Evolutionary conservation across 495 filamentous ascomycete species (phyloP), one percentile per base, ranked within the genome.

Genomic region (Aspergillus avenaceus): DNA sequence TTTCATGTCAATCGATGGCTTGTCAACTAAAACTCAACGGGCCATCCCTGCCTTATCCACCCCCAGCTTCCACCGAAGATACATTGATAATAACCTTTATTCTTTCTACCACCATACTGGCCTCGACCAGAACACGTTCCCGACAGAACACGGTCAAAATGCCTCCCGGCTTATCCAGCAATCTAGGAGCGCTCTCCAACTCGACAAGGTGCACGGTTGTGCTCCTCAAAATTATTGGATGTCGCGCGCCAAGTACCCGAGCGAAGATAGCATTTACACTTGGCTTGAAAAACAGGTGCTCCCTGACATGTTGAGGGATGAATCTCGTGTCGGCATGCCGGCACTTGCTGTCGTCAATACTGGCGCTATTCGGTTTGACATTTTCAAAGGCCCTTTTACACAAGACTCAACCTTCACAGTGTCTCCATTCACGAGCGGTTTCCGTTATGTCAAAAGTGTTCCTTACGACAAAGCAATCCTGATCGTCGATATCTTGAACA

Each of bases 61-160:
- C 6, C 76, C 80, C 18, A 70, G 68, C 25, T 96, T 91, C 60
- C 75, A 79, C 47, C 82, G 93, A 41, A 77, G 84, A 40, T 98
- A 98, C 66, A 90, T 98, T 60, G 93, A 98, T 66, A 96, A 95
- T 66, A 98, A 98, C 57, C 76, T 96, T 5, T 84, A 78, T 52
- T 95, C 91, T 4, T 85, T 91, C 47, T 75, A 90, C 52, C 79
- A 96, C 54, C 93, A 98, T 60, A 87, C 87, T 6, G 78, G 76
- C 5, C 82, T 88, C 24, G 80, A 90, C 62, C 62, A 69, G 8
- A 60, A 72, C 1, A 85, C 84, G 1, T 98, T 98, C 60, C 80
- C 82, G 8, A 98, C 95, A 2, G 75, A 84, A 11, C 80, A 84
- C 38, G 93, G 93, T 27, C 74, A 70, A 13, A 85, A 89, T 40